Conservation (phyloP, 108 stramenopile species). For the Cyclotella distinguenda region DNA sequence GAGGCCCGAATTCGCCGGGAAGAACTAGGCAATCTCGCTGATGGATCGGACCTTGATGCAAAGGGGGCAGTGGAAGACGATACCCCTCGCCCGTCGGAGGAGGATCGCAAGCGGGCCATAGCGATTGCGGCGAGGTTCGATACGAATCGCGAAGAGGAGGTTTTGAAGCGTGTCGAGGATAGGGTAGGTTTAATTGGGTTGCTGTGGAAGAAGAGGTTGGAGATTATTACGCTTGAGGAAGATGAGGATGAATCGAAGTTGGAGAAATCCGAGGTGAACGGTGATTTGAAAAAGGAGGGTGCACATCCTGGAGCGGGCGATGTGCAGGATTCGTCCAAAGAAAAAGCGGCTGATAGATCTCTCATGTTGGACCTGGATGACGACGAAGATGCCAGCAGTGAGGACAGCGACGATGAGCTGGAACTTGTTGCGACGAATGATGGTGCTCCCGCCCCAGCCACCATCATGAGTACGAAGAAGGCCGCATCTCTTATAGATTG, state of each 20-base stretch:
- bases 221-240: conserved; percentile 29
- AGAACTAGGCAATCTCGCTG: conserved; percentile 54
- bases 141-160: conserved; percentile 73
- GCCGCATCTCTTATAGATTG: conserved; percentile 21
- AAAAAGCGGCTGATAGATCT: neutral
- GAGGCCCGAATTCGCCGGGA: conserved; percentile 75
- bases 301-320: neutral
- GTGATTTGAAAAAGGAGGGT: conserved; percentile 1
- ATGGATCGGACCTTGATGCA: neutral
- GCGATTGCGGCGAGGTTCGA: conserved; percentile 80
- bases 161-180: conserved; percentile 67
- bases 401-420: conserved; percentile 43
- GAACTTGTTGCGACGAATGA: conserved; percentile 23
- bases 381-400: conserved; percentile 22
- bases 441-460: neutral
- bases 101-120: conserved; percentile 70
- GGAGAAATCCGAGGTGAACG: neutral
- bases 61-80: conserved; percentile 17
- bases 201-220: conserved; percentile 62
- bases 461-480: conserved; percentile 8
- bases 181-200: conserved; percentile 62
- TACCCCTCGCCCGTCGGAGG: conserved; percentile 42
- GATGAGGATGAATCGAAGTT: neutral
- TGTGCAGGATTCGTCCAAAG: neutral
- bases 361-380: conserved; percentile 14